Evolutionary conservation across 1,284 basidiomycete species (phyloP).

Genomic region (Cutaneotrichosporon sp.): DNA sequence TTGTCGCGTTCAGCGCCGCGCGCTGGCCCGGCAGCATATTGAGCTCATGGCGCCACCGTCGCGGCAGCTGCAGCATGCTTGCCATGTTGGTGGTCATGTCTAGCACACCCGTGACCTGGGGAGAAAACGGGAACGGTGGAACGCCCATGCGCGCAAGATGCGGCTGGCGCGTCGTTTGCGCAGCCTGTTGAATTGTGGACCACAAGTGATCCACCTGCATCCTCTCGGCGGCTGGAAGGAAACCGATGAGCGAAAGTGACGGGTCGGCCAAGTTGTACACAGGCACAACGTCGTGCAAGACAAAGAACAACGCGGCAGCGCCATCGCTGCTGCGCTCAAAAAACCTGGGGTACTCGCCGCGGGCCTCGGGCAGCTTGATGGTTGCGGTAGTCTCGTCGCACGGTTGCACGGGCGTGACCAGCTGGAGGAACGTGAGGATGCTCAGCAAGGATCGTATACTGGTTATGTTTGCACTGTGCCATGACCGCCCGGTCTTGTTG

Average conservation of each 20-base stretch:
- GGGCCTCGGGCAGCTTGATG: slow-evolving; percentile 2
- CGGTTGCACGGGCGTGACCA: slow-evolving; percentile 27
- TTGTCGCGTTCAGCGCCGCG: slow-evolving; percentile 22
- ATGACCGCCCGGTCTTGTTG: slow-evolving; percentile 10
- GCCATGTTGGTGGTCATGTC: slow-evolving; percentile 17
- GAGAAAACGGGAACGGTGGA: slow-evolving; percentile 16
- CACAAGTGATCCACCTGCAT: slow-evolving; percentile 25
- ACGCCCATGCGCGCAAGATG: slow-evolving; percentile 11
- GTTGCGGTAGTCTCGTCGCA: slow-evolving; percentile 8
- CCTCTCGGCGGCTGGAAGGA: slow-evolving; percentile 20
- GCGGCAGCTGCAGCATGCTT: slow-evolving; percentile 20
- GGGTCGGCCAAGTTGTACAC: slow-evolving; percentile 34
- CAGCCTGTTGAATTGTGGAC: slow-evolving; percentile 19
- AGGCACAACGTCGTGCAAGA: slow-evolving; percentile 34
- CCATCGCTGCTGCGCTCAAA: slow-evolving; percentile 8
- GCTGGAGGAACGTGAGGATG: slow-evolving; percentile 25
- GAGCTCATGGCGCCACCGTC: slow-evolving; percentile 26
- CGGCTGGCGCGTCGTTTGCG: slow-evolving; percentile 7
- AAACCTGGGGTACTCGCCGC: slow-evolving; percentile 5
- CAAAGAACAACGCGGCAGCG: slow-evolving; percentile 25
- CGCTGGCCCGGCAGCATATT: slow-evolving; percentile 25
- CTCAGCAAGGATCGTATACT: slow-evolving; percentile 25
- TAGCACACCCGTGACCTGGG: slow-evolving; percentile 16
- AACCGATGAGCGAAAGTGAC: slow-evolving; percentile 22
- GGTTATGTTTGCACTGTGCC: slow-evolving; percentile 16